Percentiles rank a stretch among this genome's conserved stretches.
Conservation (phyloP, 345 rosid species). For the Aquilaria sinensis region DNA sequence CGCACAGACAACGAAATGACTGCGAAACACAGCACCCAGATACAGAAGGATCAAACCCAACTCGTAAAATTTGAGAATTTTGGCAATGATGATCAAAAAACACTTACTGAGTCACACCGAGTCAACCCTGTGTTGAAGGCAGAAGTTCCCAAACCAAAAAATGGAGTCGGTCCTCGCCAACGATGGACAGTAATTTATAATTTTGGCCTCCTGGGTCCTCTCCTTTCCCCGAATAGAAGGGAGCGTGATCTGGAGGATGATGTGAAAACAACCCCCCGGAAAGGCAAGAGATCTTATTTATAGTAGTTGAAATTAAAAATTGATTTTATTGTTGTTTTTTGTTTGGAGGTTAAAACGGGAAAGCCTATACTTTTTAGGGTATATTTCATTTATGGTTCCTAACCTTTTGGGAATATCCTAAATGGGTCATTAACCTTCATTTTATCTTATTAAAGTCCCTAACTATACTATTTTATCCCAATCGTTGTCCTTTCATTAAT, state of each 20-base stretch:
- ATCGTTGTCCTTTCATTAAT: too few relatives aligned
- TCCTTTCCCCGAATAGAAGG: slow-evolving; percentile 12
- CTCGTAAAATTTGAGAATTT: slow-evolving; percentile 1
- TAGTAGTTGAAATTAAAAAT: too few relatives aligned
- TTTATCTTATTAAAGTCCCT: too few relatives aligned
- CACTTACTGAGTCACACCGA: slow-evolving; percentile 26
- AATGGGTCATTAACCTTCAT: too few relatives aligned
- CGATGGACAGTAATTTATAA: neutral
- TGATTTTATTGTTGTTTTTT: too few relatives aligned
- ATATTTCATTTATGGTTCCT: too few relatives aligned
- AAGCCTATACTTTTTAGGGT: too few relatives aligned
- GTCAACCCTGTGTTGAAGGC: neutral
- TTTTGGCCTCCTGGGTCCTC: neutral
- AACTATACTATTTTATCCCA: too few relatives aligned
- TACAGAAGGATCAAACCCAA: slow-evolving; percentile 21
- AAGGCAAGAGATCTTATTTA: neutral
- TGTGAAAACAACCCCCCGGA: slow-evolving; percentile 17
- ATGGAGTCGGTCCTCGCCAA: slow-evolving; percentile 3
- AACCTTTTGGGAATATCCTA: too few relatives aligned
- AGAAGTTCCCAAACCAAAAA: slow-evolving; percentile 4
- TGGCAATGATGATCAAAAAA: slow-evolving; percentile 12
- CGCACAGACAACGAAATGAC: slow-evolving; percentile 18
- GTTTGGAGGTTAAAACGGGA: too few relatives aligned
- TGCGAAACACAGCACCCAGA: slow-evolving; percentile 18
- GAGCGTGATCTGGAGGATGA: slow-evolving; percentile 13